Percentiles rank a stretch among this genome's conserved stretches.
Evolutionary conservation across 2,329 filamentous ascomycete species (phyloP).

Genomic region (Bipolaris oryzae): DNA sequence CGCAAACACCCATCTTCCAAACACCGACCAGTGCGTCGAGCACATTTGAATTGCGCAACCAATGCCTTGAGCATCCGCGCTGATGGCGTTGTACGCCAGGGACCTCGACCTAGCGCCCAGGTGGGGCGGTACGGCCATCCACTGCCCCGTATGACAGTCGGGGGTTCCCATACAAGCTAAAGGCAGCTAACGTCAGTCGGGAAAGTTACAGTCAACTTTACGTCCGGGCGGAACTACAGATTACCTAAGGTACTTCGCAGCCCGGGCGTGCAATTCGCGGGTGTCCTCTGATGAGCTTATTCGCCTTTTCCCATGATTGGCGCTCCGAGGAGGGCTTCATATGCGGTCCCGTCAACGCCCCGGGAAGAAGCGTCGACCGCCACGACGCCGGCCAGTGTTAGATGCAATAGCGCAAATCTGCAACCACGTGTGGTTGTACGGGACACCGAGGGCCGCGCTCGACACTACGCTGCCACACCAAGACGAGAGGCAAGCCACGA

Average conservation of each 20-base stretch:
- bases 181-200: conserved; percentile 1
- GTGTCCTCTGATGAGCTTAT: conserved; percentile 16
- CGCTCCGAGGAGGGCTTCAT: conserved; percentile 8
- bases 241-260: conserved; percentile 25
- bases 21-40: conserved; percentile 4
- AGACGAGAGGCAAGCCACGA: conserved; percentile 22
- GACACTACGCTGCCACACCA: conserved; percentile 10
- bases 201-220: conserved; percentile 13
- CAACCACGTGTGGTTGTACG: conserved; percentile 23
- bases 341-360: conserved; percentile 16
- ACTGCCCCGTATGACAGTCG: conserved; percentile 25
- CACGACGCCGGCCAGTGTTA: conserved; percentile 20
- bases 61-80: conserved; percentile 10
- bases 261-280: conserved; percentile 25
- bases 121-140: conserved; percentile 11
- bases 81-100: conserved; percentile 7
- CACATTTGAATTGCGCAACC: background rate
- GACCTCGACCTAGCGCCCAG: conserved; percentile 6
- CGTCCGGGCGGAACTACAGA: conserved; percentile 21
- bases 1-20: background rate
- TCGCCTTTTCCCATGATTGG: conserved; percentile 18
- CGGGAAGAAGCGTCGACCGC: conserved; percentile 31
- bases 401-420: conserved; percentile 20
- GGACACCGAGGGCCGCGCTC: conserved; percentile 14
- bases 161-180: conserved; percentile 28